Base-by-base conservation (phyloP, 1,139 yeast genomes). In the Kodamaea ohmeri region DNA sequence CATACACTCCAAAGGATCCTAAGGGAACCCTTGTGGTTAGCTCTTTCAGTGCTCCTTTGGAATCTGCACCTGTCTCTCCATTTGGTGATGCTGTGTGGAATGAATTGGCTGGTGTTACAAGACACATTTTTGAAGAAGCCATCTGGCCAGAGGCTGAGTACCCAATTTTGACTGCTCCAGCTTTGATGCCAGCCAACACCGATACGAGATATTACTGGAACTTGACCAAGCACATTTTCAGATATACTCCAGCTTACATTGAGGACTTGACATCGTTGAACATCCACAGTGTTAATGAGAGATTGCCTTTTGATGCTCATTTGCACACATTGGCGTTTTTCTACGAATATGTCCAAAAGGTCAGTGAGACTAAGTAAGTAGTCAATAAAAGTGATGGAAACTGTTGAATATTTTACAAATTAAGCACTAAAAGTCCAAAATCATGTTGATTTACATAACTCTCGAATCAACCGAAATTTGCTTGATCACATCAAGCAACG, bases 201-300 rank as follows among this genome's bases (percentile, higher is more conserved):
- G 96, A 88, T 56, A 87, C 96, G 6, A 75, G 77, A 54, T 75
- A 78, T 55, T 87, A 84, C 63, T 85, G 94, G 90, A 61, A 68
- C 36, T 67, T 88, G 54, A 76, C 89, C n/a, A 67, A 69, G 39
- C 77, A 84, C 55, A 85, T 89, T 43, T 86, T 72, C 67, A 73
- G 96, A 50, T 82, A 73, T 58, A 56, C 72, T 14, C 85, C 83
- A 43, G 44, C 66, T 50, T 59, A 63, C 41, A 30, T 25, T 14
- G 21, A 32, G 14, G 52, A 53, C 35, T 18, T 45, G n/a, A 43
- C 41, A 19, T 59, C 51, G 13, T 48, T 46, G 25, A 49, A 58
- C 36, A 49, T 63, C 36, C 76, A 71, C 47, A 63, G 71, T 43
- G 73, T 70, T 26, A 67, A 71, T 45, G 76, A 71, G 41, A 62